Base-by-base conservation (phyloP, 768 basidiomycete species). In the Tylopilus vinaceipallidus region DNA sequence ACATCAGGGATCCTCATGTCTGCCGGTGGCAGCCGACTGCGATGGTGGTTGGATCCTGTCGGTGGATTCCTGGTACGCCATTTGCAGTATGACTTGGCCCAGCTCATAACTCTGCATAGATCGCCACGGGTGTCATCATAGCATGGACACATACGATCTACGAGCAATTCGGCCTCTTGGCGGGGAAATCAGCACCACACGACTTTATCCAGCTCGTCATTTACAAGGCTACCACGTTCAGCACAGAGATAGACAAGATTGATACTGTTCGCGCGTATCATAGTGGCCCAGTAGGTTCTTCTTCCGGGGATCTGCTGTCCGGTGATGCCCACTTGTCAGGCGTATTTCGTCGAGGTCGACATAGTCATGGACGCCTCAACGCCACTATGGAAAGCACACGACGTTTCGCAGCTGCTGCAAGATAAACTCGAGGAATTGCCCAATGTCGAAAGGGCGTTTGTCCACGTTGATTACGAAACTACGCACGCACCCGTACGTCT, bases 251-350 rank as follows among this genome's bases (percentile, higher is more conserved):
- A 44, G 79, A 85, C 50, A 83, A 88, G 65, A 75, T 98, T 26
- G 95, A 98, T 65, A 94, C 91, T 8, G 91, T 94, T 49, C 78
- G 93, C 50, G 95, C 94, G 12, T 98, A 98, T 61, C 92, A 97
- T 67, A 88, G 87, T 67, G 88, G 88, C 43, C 88, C 87, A 26
- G 86, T 88, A 58, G 42, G 77, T 42, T 12, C 16, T 3, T 33
- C 19, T 38, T 38, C n/a, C n/a, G n/a, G n/a, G n/a, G n/a, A n/a
- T 33, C 30, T 4, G 11, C 11, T 1, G 12, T 29, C 24, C 20
- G 16, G 23, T 56, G 13, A 58, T 49, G 49, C 30, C 14, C 27
- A 33, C 17, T 36, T 26, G 4, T 44, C 59, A 88, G 86, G 81
- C 91, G 51, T 95, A 93, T 63, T 90, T 94, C 63, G 94, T 98